Base-by-base conservation (phyloP, 371 early-diverging fungal genomes). In the Apophysomyces variabilis region DNA sequence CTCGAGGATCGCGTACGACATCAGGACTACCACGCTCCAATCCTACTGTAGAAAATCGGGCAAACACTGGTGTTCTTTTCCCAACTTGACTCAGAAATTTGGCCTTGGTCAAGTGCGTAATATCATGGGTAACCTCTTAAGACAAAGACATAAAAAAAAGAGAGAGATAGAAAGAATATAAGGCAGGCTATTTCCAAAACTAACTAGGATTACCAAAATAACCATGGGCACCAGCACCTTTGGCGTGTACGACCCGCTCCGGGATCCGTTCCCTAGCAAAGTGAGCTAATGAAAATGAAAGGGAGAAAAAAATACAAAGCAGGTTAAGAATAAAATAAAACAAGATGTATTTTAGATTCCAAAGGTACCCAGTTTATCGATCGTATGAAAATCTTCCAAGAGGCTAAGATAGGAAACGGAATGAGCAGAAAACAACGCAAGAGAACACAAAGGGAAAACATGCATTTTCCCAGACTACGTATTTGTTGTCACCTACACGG, bases 201-300 rank as follows among this genome's bases (percentile, higher is more conserved):
- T 26, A 26, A 26, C 32, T 26, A 26, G 32, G 32, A 26, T 54
- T 77, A 86, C 87, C 89, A 78, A 93, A 92, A 75, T 87, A 81
- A 57, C 94, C 94, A 70, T 91, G 92, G 58, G 93, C 92, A 62
- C 92, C 93, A 64, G 89, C 90, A 38, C 93, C 93, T 70, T 90
- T 90, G 78, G 93, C 93, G 66, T 93, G 92, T 60, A 93, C 92
- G 60, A 93, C 93, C 67, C 93, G 89, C 67, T 93, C 92, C 35
- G 93, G 93, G 60, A 90, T 87, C 64, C 93, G 87, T 76, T 93
- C 93, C 64, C 89, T 89, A 79, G 93, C 92, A 83, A 93, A 93
- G 78, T 91, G 93, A 62, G 90, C 64, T 60, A 60, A 16, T 60
- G 14, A 60, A 11, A 60, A 38, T 26, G 32, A 83, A 93, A 93